These are phyloP conservation scores for Davidsoniella australis DNA, from an alignment of 2,329 filamentous ascomycete genomes.

Conservation along the genomic window DNA sequence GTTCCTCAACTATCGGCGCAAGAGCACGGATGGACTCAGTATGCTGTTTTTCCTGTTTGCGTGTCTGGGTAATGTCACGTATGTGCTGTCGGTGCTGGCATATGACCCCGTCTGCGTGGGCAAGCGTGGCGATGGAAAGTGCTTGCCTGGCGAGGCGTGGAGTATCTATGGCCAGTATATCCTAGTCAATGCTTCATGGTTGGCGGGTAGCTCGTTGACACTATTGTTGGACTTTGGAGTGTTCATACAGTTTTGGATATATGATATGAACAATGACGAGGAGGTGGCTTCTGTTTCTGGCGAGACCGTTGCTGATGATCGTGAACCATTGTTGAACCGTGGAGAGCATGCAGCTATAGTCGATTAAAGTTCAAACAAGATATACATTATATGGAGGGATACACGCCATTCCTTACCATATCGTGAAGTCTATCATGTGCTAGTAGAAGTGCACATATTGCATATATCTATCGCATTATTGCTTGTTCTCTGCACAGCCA, in stretches of 20 bases:
- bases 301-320: not conserved
- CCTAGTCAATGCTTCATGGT: constrained; percentile 77
- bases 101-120: constrained; percentile 56
- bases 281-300: not conserved
- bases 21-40: constrained; percentile 83
- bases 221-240: constrained; percentile 70
- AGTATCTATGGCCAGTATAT: constrained; percentile 65
- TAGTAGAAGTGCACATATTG: too few relatives aligned
- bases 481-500: too few relatives aligned
- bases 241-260: constrained; percentile 84
- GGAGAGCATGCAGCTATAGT: not conserved
- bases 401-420: too few relatives aligned
- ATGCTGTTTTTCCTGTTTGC: constrained; percentile 95
- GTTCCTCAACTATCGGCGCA: constrained; percentile 78
- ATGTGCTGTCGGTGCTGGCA: constrained; percentile 79
- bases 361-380: not conserved
- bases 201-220: constrained; percentile 78
- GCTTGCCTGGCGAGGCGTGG: constrained; percentile 46
- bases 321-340: not conserved
- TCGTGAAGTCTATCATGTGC: too few relatives aligned
- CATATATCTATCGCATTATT: too few relatives aligned
- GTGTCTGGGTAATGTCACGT: constrained; percentile 86
- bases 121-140: constrained; percentile 25
- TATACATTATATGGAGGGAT: too few relatives aligned
- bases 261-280: constrained; percentile 30